Evolutionary conservation across 306 rosid species (phyloP).

Genomic region (Geum urbanum): DNA sequence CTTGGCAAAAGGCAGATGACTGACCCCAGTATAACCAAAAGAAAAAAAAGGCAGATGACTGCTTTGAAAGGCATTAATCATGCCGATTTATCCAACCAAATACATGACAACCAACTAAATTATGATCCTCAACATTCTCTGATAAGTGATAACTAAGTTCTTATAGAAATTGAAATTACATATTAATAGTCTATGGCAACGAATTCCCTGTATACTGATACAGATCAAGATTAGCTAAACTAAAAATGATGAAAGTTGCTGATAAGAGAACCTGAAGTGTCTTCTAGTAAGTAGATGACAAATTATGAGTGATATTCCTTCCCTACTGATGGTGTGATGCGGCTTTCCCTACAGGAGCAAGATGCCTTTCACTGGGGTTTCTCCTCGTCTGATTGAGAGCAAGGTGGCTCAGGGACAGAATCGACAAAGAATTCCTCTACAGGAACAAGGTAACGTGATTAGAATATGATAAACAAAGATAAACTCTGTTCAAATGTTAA

Average conservation of each 20-base stretch:
- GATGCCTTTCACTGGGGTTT: slow-evolving; percentile 41
- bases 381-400: slow-evolving; percentile 88
- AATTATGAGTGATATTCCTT: slow-evolving; percentile 32
- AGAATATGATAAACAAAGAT: slow-evolving; percentile 9
- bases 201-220: slow-evolving; percentile 26
- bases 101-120: slow-evolving; percentile 34
- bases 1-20: too few species aligned
- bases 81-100: slow-evolving; percentile 35
- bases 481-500: neutral
- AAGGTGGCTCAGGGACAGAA: slow-evolving; percentile 70
- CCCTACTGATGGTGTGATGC: slow-evolving; percentile 38
- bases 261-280: slow-evolving; percentile 40
- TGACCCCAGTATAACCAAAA: too few species aligned
- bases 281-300: slow-evolving; percentile 36
- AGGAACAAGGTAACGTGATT: slow-evolving; percentile 36
- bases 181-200: slow-evolving; percentile 20
- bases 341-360: slow-evolving; percentile 21
- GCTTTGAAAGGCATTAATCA: slow-evolving; percentile 18
- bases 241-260: slow-evolving; percentile 20
- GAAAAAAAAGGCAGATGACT: too few species aligned
- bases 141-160: slow-evolving; percentile 25
- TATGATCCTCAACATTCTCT: slow-evolving; percentile 17
- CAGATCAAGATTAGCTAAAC: slow-evolving; percentile 39
- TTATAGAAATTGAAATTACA: slow-evolving; percentile 29
- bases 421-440: slow-evolving; percentile 97